These are phyloP conservation scores for Termitomyces sp. DNA, from an alignment of 768 basidiomycete species.

Conservation along the genomic window DNA sequence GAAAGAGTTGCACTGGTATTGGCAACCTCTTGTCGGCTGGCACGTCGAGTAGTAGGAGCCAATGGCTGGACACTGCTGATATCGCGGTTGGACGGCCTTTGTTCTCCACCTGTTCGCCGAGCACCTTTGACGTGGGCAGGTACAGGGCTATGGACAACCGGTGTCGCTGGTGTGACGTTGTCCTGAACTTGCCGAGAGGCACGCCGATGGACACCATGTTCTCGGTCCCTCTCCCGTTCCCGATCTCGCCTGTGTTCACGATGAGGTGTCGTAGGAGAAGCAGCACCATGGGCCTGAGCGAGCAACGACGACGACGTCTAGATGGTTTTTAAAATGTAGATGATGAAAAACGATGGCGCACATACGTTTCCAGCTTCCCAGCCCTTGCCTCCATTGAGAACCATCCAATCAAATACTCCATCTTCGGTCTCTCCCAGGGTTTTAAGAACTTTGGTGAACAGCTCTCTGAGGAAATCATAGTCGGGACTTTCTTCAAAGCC, in stretches of 20 bases:
- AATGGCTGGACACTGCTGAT: slow-evolving; percentile 63
- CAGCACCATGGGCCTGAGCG: slow-evolving; percentile 48
- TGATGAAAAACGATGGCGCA: slow-evolving; percentile 13
- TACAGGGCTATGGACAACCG: slow-evolving; percentile 59
- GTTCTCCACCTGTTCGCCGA: slow-evolving; percentile 45
- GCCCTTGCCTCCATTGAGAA: slow-evolving; percentile 89
- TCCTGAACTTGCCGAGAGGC: slow-evolving; percentile 53
- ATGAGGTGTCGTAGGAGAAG: slow-evolving; percentile 47
- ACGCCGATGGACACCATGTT: slow-evolving; percentile 46
- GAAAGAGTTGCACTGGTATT: slow-evolving; percentile 35
- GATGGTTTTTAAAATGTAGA: slow-evolving; percentile 7
- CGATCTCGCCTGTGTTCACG: slow-evolving; percentile 53
- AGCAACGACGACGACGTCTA: slow-evolving; percentile 40
- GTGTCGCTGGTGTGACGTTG: slow-evolving; percentile 44
- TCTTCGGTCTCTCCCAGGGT: slow-evolving; percentile 86
- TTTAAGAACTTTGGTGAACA: slow-evolving; percentile 90
- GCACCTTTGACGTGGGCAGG: slow-evolving; percentile 60
- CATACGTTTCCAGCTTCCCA: slow-evolving; percentile 88
- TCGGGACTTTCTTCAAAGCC: slow-evolving; percentile 98
- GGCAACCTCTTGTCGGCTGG: slow-evolving; percentile 51
- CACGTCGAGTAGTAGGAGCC: slow-evolving; percentile 60
- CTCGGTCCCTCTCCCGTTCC: slow-evolving; percentile 50
- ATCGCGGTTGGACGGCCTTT: slow-evolving; percentile 43
- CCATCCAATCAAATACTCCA: slow-evolving; percentile 94
- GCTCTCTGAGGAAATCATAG: slow-evolving; percentile 94